Conservation (phyloP, 345 rosid species). For the Camelina neglecta region DNA sequence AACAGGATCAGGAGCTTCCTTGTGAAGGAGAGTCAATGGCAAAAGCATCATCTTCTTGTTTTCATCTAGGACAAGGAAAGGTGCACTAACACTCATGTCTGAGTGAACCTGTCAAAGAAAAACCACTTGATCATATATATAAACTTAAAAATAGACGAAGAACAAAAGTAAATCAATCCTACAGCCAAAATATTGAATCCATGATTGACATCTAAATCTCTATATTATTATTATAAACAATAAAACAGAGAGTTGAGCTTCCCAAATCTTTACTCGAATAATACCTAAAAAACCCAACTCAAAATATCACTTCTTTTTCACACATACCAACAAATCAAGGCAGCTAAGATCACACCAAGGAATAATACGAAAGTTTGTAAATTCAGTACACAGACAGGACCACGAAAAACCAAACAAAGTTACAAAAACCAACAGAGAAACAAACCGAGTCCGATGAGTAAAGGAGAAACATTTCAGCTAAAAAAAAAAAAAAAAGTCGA, state of each 20-base stretch:
- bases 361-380: not conserved
- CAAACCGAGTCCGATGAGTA: not conserved
- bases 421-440: not conserved
- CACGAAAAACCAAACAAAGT: not conserved
- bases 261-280: not conserved
- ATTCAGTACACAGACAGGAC: not conserved
- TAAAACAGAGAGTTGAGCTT: slow-evolving; percentile 10
- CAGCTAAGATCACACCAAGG: not conserved
- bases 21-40: slow-evolving; percentile 48
- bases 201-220: not conserved
- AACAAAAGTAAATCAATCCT: not conserved
- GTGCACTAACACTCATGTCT: slow-evolving; percentile 48
- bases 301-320: not conserved
- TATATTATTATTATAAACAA: not conserved
- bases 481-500: not conserved
- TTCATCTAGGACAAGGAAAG: slow-evolving; percentile 64
- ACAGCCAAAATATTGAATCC: not conserved
- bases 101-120: slow-evolving; percentile 50
- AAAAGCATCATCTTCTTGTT: slow-evolving; percentile 57
- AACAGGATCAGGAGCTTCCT: slow-evolving; percentile 50
- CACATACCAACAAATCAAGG: not conserved
- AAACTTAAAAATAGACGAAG: not conserved
- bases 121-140: slow-evolving; percentile 16
- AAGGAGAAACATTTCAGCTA: slow-evolving; percentile 8
- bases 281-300: slow-evolving; percentile 1